Evolutionary conservation across 306 rosid species (phyloP).

Genomic region (Prunus campanulata): DNA sequence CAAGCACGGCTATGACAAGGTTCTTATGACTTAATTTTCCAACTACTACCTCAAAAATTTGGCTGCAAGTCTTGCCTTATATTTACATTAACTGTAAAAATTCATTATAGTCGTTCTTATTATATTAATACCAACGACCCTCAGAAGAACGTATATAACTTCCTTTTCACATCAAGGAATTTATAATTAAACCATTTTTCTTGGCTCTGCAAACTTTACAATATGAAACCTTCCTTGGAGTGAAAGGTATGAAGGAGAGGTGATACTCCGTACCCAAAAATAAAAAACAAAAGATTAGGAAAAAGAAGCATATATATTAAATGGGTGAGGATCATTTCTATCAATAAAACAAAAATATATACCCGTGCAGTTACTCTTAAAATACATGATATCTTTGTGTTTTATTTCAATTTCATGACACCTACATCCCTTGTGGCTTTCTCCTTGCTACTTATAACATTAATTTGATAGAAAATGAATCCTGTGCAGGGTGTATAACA

Average conservation of each 20-base stretch:
- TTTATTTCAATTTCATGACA: neutral
- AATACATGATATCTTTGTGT: neutral
- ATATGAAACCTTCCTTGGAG: neutral
- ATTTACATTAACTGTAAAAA: neutral
- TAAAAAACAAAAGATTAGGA: too few species aligned
- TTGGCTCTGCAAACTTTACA: neutral
- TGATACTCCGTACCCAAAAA: too few species aligned
- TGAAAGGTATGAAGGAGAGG: too few species aligned
- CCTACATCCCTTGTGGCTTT: neutral
- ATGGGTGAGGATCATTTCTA: neutral
- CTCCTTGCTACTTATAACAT: neutral
- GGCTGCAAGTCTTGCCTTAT: neutral
- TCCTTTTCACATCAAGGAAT: too few species aligned
- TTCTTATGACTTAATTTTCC: neutral
- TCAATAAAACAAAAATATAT: too few species aligned
- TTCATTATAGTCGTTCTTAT: neutral
- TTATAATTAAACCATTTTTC: too few species aligned
- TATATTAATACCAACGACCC: neutral
- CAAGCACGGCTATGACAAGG: neutral
- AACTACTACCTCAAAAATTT: neutral
- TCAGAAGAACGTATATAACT: neutral
- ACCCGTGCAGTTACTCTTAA: neutral
- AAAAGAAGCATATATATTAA: too few species aligned
- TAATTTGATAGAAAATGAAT: neutral
- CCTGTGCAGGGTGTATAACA: neutral